These are phyloP conservation scores for Mycena citricolor DNA, from an alignment of 1,284 basidiomycete genomes.

Conservation along the genomic window DNA sequence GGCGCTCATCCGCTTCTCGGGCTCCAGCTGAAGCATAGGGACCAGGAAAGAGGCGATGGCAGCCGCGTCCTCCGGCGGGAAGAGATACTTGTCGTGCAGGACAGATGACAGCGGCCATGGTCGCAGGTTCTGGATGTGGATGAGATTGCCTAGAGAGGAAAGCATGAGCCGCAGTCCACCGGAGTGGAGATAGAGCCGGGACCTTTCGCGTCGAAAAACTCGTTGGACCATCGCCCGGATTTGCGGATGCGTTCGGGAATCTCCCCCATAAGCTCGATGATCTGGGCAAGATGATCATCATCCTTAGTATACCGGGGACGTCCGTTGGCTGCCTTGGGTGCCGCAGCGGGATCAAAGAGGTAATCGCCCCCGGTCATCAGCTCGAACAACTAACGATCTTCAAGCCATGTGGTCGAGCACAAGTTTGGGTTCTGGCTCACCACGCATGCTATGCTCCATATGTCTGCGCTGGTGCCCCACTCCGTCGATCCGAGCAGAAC, in stretches of 20 bases:
- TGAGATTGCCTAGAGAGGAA: constrained; percentile 14
- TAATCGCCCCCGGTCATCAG: constrained; percentile 78
- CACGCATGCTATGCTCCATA: constrained; percentile 86
- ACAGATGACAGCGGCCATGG: constrained; percentile 21
- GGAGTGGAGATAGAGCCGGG: constrained; percentile 25
- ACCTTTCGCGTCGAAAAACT: constrained; percentile 86
- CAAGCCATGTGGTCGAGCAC: constrained; percentile 1
- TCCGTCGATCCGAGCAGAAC: constrained; percentile 76
- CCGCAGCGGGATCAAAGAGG: constrained; percentile 63
- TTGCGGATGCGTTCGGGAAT: constrained; percentile 72
- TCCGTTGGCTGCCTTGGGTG: constrained; percentile 19
- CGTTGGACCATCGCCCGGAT: constrained; percentile 80
- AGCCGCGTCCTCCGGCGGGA: constrained; percentile 19
- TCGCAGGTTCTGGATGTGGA: constrained; percentile 22
- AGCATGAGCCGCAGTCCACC: neutral
- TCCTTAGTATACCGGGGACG: constrained; percentile 41
- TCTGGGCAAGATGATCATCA: constrained; percentile 90
- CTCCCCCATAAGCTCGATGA: constrained; percentile 86
- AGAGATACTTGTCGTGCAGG: constrained; percentile 25
- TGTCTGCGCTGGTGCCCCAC: constrained; percentile 86
- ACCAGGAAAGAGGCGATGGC: constrained; percentile 19
- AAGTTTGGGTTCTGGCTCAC: no score
- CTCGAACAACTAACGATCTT: constrained; percentile 62
- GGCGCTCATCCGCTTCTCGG: constrained; percentile 7
- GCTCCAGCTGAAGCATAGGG: constrained; percentile 14